A percentile compares a stretch with the other conserved stretches of the same genome.
Evolutionary conservation across 306 rosid genomes (phyloP).

Genomic region (Purshia tridentata): DNA sequence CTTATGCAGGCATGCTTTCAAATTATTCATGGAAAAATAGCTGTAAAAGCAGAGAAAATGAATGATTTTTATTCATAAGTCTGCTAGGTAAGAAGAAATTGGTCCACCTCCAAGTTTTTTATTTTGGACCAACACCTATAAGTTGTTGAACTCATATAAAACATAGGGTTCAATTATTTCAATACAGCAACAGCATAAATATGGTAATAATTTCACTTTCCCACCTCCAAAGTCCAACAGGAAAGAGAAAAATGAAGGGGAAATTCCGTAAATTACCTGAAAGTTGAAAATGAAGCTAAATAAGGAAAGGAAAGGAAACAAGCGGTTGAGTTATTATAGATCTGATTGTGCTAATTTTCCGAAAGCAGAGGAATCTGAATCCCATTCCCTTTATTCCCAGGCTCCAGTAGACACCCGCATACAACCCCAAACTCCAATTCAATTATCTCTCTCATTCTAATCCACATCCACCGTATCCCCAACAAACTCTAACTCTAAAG

Average conservation of each 20-base stretch:
- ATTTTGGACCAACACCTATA: too few relatives aligned
- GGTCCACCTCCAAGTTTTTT: too few relatives aligned
- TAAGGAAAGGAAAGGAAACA: not conserved
- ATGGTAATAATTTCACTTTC: not conserved
- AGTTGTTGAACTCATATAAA: too few relatives aligned
- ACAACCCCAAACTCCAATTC: too few relatives aligned
- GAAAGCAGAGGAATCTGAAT: constrained; percentile 46
- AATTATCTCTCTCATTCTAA: not conserved
- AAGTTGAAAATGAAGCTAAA: not conserved
- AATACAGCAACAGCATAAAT: not conserved
- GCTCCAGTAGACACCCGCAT: constrained; percentile 1
- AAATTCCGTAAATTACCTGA: constrained; percentile 9
- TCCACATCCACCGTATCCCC: not conserved
- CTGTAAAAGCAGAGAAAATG: not conserved
- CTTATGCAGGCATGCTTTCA: not conserved
- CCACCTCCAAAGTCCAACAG: not conserved
- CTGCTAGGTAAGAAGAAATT: too few relatives aligned
- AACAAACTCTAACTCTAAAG: not conserved
- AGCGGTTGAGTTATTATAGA: not conserved
- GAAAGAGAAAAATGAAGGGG: not conserved
- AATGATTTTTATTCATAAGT: not conserved
- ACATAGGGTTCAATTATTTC: not conserved
- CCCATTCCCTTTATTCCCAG: not conserved
- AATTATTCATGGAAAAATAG: not conserved
- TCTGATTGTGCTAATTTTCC: constrained; percentile 21